Evolutionary conservation across 805 yeast genomes (phyloP).

Genomic region (Saturnispora serradocipensis): DNA sequence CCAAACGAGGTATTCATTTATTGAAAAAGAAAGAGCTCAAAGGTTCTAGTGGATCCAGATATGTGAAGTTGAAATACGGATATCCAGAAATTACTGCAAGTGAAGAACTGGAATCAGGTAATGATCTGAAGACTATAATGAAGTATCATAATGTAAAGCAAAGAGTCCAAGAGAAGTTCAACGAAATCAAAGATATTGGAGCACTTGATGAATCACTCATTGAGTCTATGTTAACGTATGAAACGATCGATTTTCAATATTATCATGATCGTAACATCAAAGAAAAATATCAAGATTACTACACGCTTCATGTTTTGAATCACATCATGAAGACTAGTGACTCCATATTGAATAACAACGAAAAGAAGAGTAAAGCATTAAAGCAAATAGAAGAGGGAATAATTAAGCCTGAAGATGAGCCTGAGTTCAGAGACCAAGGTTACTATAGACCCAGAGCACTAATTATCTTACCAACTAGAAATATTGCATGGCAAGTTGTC

Average conservation of each 20-base stretch:
- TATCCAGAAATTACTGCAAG: constrained; percentile 8
- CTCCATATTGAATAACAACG: constrained; percentile 67
- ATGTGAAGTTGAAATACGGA: constrained; percentile 28
- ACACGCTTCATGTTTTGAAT: constrained; percentile 64
- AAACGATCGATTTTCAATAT: constrained; percentile 53
- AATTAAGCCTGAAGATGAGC: constrained; percentile 28
- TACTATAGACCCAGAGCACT: constrained; percentile 88
- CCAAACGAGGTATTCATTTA: constrained; percentile 17
- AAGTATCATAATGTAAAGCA: constrained; percentile 38
- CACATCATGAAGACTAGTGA: constrained; percentile 86
- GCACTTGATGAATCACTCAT: constrained; percentile 43
- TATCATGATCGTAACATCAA: constrained; percentile 34
- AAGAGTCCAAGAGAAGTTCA: constrained; percentile 31
- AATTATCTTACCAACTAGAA: constrained; percentile 75
- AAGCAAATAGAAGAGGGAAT: constrained; percentile 29
- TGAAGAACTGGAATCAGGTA: constrained; percentile 9
- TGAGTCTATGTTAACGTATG: constrained; percentile 62
- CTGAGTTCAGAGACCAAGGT: constrained; percentile 84
- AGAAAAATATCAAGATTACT: constrained; percentile 45
- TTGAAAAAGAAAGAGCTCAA: background rate
- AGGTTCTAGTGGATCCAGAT: constrained; percentile 17
- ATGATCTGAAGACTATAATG: constrained; percentile 9
- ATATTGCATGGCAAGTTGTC: constrained; percentile 63
- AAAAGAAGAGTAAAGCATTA: constrained; percentile 37
- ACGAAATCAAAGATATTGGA: constrained; percentile 25